Percentiles rank a stretch among this genome's conserved stretches.
Evolutionary conservation across 78 protist species (phyloP).

Genomic region (Chrysochromulina parva): DNA sequence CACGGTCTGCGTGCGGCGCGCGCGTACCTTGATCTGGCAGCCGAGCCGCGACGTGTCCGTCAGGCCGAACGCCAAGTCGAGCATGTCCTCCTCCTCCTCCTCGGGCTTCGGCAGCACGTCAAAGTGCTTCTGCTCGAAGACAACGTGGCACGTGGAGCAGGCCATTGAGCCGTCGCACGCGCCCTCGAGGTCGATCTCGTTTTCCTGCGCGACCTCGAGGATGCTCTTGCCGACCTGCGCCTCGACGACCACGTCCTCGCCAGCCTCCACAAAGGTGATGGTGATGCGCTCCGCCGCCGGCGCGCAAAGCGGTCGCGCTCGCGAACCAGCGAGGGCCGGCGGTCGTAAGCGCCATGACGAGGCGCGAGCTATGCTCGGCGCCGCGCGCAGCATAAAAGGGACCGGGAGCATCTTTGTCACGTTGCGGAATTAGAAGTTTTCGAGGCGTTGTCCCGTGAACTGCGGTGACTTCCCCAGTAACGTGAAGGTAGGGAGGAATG

Average conservation of each 20-base stretch:
- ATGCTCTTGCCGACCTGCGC: conserved; percentile 26
- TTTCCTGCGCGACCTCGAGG: conserved; percentile 77
- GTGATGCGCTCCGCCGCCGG: background rate
- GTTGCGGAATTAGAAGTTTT: too few relatives aligned
- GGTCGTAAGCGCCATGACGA: too few relatives aligned
- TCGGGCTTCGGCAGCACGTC: conserved; percentile 73
- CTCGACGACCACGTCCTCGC: background rate
- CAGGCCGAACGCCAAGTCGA: conserved; percentile 85
- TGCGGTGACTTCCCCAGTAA: too few relatives aligned
- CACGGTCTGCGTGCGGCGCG: too few relatives aligned
- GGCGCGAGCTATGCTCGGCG: too few relatives aligned
- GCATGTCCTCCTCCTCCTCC: conserved; percentile 91
- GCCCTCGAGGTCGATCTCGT: conserved; percentile 82
- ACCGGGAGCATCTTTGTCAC: too few relatives aligned
- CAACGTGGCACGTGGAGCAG: conserved; percentile 92
- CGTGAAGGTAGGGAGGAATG: too few relatives aligned
- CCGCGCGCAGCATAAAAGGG: too few relatives aligned
- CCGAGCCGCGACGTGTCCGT: conserved; percentile 55
- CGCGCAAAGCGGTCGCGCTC: too few relatives aligned
- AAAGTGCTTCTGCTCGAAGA: conserved; percentile 59
- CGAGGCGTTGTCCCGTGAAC: too few relatives aligned
- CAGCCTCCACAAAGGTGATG: background rate
- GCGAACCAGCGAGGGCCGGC: too few relatives aligned
- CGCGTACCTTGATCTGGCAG: background rate
- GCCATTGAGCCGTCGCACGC: conserved; percentile 92